Evolutionary conservation across 2,329 filamentous ascomycete genomes (phyloP).

Genomic region (Talaromyces sp.): DNA sequence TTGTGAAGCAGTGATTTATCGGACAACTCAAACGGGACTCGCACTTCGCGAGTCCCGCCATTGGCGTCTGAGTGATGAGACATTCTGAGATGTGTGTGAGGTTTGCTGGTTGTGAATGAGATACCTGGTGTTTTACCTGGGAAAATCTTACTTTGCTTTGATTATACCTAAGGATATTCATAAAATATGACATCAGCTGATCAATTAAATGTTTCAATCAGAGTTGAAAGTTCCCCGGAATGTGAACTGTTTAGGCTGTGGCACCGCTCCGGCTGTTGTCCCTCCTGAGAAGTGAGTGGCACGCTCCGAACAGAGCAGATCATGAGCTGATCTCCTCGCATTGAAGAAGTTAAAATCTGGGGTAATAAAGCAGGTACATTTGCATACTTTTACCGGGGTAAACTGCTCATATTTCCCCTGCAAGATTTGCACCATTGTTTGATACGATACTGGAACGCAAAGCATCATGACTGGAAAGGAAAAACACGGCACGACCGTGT

Average conservation of each 20-base stretch:
- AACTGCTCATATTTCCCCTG: neutral
- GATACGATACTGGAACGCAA: neutral
- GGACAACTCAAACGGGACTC: slow-evolving; percentile 30
- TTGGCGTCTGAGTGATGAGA: neutral
- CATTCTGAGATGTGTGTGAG: neutral
- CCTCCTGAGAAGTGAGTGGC: slow-evolving; percentile 6
- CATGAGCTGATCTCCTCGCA: neutral
- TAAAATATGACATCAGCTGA: too few species aligned
- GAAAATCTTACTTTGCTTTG: too few species aligned
- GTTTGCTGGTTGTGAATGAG: neutral
- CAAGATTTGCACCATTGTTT: neutral
- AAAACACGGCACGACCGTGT: neutral
- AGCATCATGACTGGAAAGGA: neutral
- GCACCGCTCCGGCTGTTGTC: neutral
- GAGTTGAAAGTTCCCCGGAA: neutral
- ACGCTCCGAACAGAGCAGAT: neutral
- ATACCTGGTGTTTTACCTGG: neutral
- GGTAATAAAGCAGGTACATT: neutral
- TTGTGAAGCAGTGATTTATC: slow-evolving; percentile 50
- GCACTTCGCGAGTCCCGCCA: neutral
- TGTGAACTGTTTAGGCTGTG: neutral
- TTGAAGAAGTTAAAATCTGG: neutral
- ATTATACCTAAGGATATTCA: too few species aligned
- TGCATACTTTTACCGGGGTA: neutral
- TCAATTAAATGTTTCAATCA: too few species aligned